These are phyloP conservation scores for Gracilaria gracilis DNA, from an alignment of 23 red algal species.

Conservation along the genomic window DNA sequence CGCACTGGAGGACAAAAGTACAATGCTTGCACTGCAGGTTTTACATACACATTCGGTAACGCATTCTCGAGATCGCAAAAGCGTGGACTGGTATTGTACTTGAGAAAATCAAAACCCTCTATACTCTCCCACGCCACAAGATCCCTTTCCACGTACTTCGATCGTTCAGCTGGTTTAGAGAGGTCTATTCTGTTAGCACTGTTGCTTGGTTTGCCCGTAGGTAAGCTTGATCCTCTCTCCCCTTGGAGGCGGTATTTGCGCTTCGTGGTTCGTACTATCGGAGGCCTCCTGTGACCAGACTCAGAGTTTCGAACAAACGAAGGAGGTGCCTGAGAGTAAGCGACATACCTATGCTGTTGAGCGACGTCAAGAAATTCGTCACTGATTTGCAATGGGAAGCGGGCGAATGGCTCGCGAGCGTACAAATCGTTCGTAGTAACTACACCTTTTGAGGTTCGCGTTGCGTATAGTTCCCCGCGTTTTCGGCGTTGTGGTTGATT, in stretches of 20 bases:
- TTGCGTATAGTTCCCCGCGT: neutral
- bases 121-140: constrained; percentile 78
- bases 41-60: constrained; percentile 94
- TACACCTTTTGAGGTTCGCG: constrained; percentile 3
- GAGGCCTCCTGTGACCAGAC: constrained; percentile 43
- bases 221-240: constrained; percentile 15
- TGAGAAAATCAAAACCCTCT: constrained; percentile 93
- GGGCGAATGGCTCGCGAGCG: constrained; percentile 39
- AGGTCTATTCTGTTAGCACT: constrained; percentile 12
- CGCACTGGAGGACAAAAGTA: constrained; percentile 84
- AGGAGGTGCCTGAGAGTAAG: constrained; percentile 61
- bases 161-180: constrained; percentile 45
- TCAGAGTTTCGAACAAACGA: constrained; percentile 69
- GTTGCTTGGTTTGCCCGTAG: neutral
- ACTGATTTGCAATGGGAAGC: constrained; percentile 57
- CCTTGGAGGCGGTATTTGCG: neutral
- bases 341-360: constrained; percentile 16
- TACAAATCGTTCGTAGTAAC: constrained; percentile 34
- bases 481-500: constrained; percentile 9
- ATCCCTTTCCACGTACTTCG: constrained; percentile 78
- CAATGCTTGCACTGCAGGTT: constrained; percentile 86
- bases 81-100: constrained; percentile 81
- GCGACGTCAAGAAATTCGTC: constrained; percentile 54
- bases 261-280: constrained; percentile 15
- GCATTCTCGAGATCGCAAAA: constrained; percentile 92